Percentiles rank a stretch among this genome's conserved stretches.
phyloP scores from a whole-genome alignment of 2,329 filamentous ascomycete genomes.

The Cladosporium cucumerinum region DNA sequence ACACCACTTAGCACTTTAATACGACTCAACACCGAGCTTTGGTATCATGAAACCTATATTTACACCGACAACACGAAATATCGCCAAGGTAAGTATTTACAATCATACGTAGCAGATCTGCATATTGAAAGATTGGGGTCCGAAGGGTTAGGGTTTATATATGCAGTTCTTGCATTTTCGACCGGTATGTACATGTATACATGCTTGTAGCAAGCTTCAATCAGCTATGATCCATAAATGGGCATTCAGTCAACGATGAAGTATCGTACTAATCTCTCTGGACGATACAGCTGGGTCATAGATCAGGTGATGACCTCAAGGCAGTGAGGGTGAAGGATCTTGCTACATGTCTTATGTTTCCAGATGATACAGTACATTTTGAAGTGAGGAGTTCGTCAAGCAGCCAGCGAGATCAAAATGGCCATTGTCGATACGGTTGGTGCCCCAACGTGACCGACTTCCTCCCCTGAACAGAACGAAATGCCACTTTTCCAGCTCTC shows the following conservation, averaged over 20 bases:
- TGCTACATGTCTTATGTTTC: too few species aligned
- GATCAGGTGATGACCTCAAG: neutral
- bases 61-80: neutral
- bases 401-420: too few species aligned
- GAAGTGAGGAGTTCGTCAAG: too few species aligned
- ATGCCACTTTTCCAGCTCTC: too few species aligned
- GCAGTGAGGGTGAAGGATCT: too few species aligned
- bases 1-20: neutral
- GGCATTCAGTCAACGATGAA: neutral
- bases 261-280: neutral
- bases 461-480: too few species aligned
- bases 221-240: neutral
- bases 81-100: neutral
- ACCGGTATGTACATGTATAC: neutral
- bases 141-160: neutral
- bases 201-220: too few species aligned
- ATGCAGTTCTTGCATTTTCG: neutral
- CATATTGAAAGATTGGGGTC: neutral
- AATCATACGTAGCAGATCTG: neutral
- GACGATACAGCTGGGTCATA: neutral
- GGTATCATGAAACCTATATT: neutral
- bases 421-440: too few species aligned
- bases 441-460: neutral
- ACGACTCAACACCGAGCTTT: neutral
- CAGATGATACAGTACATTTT: too few species aligned